Evolutionary conservation across 2,329 filamentous ascomycete genomes (phyloP).

Genomic region (Ascomycota sp.): DNA sequence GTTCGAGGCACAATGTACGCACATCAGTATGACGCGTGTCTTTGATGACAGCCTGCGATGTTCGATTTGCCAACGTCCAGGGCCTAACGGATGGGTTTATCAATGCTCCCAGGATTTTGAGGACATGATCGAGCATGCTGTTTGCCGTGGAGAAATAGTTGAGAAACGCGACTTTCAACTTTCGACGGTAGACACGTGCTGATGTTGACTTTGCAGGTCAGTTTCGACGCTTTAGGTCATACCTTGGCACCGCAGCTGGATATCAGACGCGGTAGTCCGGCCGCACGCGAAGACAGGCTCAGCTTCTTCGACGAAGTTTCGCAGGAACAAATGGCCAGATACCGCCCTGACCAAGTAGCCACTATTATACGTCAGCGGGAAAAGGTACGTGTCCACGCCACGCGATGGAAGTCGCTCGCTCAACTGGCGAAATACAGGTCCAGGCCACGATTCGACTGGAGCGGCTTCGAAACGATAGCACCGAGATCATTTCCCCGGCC

Average conservation of each 20-base stretch:
- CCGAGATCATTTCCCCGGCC: conserved; percentile 5
- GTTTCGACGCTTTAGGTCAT: conserved; percentile 15
- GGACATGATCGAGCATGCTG: conserved; percentile 13
- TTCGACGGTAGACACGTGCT: too few relatives aligned
- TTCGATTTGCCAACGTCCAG: conserved; percentile 29
- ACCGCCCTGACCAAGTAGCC: conserved; percentile 24
- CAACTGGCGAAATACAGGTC: conserved; percentile 8
- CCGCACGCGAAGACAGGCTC: conserved; percentile 18
- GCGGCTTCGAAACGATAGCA: conserved; percentile 6
- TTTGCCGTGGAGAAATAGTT: conserved; percentile 6
- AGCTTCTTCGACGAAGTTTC: conserved; percentile 23
- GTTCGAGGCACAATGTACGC: conserved; percentile 32
- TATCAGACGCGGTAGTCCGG: conserved; percentile 16
- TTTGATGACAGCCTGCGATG: conserved; percentile 33
- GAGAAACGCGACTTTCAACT: too few relatives aligned
- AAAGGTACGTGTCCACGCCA: conserved; percentile 15
- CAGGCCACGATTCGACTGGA: conserved; percentile 11
- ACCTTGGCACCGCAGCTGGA: conserved; percentile 12
- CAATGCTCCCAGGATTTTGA: conserved; percentile 44
- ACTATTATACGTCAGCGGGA: conserved; percentile 27
- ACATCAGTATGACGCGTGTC: conserved; percentile 43
- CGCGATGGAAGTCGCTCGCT: background rate
- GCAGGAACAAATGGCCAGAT: conserved; percentile 18
- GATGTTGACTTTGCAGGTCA: conserved; percentile 8
- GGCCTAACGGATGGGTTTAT: conserved; percentile 50